Base-by-base conservation (phyloP, 2,329 filamentous ascomycete genomes). In the Fusarium pseudoanthophilum region DNA sequence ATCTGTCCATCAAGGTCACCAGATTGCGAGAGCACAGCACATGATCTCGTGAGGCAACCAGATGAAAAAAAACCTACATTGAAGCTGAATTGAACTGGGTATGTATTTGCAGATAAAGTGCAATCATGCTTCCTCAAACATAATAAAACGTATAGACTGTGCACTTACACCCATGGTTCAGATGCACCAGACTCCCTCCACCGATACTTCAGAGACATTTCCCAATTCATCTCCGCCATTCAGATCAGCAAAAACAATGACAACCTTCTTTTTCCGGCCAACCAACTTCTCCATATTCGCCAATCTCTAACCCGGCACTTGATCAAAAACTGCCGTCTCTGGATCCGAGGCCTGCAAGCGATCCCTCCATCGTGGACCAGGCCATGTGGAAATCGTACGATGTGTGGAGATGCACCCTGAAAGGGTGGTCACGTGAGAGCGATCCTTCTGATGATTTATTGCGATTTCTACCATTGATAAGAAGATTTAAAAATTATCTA, bases 361-460 rank as follows among this genome's bases (percentile, higher is more conserved):
- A 36, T 62, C 51, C 55, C 30, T 43, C 40, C 24, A 60, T 46
- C 67, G 42, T 72, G 69, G 69, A 46, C 56, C 64, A 49, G 48
- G 48, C 30, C 51, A 73, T 74, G 72, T 71, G 55, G 59, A 43
- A 69, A 73, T 75, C 73, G 73, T 75, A 75, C 67, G 73, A 75
- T 75, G 67, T 72, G 73, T 75, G 73, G 73, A 53, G 73, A 55
- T 74, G 73, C 42, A 39, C 24, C 40, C 42, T 39, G 58, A 45
- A 37, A 73, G 40, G 72, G 72, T 64, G 60, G 51, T 75, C 73
- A 75, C 73, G 73, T 75, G 73, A 67, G 4, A 2, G 1, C 2
- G 1, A 9, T 34, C 36, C 20, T 16, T 45, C 18, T 11, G 3
- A 24, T 24, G 4, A 1, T 11, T 3, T 24, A 4, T 2, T 36